Percentiles rank a stretch among this genome's conserved stretches.
Evolutionary conservation across 2,329 filamentous ascomycete genomes (phyloP).

Genomic region (Pseudohalonectria lignicola): DNA sequence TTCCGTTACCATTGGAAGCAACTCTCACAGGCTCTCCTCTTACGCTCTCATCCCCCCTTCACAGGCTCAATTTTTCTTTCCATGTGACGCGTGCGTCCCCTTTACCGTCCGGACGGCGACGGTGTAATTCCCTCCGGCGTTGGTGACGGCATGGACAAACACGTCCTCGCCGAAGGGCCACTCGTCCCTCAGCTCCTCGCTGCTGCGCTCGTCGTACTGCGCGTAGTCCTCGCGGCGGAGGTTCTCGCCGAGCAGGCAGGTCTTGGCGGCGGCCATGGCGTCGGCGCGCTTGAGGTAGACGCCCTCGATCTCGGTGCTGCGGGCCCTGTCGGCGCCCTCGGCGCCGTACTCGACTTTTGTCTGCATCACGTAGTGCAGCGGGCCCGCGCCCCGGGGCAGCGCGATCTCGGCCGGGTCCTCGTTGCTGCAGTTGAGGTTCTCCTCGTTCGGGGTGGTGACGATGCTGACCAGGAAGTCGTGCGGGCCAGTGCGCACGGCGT

Average conservation of each 20-base stretch:
- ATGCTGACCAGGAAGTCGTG: conserved; percentile 25
- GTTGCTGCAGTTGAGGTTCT: conserved; percentile 12
- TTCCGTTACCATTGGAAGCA: too few species aligned
- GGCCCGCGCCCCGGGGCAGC: conserved; percentile 14
- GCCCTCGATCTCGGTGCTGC: conserved; percentile 26
- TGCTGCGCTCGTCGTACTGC: conserved; percentile 22
- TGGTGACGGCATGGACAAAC: conserved; percentile 28
- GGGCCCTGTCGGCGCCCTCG: conserved; percentile 20
- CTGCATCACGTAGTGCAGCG: conserved; percentile 29
- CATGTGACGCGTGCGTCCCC: conserved; percentile 12
- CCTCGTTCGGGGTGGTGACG: conserved; percentile 24
- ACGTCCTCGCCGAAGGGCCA: conserved; percentile 35
- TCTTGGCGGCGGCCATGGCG: conserved; percentile 21
- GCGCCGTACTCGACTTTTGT: conserved; percentile 28
- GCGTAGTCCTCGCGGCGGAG: conserved; percentile 11
- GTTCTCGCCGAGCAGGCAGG: conserved; percentile 15
- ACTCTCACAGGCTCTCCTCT: too few species aligned
- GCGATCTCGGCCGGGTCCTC: conserved; percentile 8
- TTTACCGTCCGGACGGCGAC: conserved; percentile 23
- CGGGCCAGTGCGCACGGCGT: conserved; percentile 21
- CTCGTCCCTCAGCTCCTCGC: conserved; percentile 11
- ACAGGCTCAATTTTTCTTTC: conserved; percentile 6
- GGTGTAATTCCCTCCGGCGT: conserved; percentile 27
- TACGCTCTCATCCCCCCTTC: too few species aligned
- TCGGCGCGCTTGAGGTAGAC: conserved; percentile 19